phyloP scores from a whole-genome alignment of 2,329 filamentous ascomycete genomes.

The Epichloe amarillans region DNA sequence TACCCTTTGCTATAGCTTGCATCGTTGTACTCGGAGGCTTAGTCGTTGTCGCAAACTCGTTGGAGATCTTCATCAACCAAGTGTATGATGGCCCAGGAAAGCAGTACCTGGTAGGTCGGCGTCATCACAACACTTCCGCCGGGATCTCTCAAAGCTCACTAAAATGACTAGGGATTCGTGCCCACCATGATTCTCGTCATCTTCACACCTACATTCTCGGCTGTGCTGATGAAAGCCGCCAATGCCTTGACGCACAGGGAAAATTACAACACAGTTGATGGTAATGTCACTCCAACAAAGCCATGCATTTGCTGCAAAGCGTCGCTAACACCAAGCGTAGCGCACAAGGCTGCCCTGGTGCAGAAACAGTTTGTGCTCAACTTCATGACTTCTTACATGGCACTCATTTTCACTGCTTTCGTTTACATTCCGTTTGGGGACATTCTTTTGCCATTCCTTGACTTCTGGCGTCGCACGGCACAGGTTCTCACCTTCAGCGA shows the following conservation, averaged over 20 bases:
- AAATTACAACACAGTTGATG: slow-evolving; percentile 80
- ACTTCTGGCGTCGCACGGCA: slow-evolving; percentile 65
- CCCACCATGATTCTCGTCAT: slow-evolving; percentile 80
- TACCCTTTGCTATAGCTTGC: slow-evolving; percentile 73
- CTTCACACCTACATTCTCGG: slow-evolving; percentile 64
- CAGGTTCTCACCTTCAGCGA: slow-evolving; percentile 64
- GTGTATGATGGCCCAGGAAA: slow-evolving; percentile 86
- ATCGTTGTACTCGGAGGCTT: slow-evolving; percentile 61
- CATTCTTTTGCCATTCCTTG: slow-evolving; percentile 70
- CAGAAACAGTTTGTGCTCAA: slow-evolving; percentile 93
- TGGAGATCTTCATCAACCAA: slow-evolving; percentile 93
- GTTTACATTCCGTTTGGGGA: slow-evolving; percentile 88
- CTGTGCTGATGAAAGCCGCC: slow-evolving; percentile 63
- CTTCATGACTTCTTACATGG: slow-evolving; percentile 90
- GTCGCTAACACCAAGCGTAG: slow-evolving; percentile 22
- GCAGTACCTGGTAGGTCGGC: slow-evolving; percentile 53
- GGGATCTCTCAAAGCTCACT: neutral
- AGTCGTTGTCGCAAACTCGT: slow-evolving; percentile 76
- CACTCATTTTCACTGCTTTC: slow-evolving; percentile 84
- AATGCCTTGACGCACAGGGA: slow-evolving; percentile 68
- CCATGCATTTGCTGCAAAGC: neutral
- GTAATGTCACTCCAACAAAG: slow-evolving; percentile 19
- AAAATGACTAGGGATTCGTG: slow-evolving; percentile 52
- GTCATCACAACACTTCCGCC: neutral
- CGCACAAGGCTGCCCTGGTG: slow-evolving; percentile 71